Base-by-base conservation (phyloP, 2,329 filamentous ascomycete species). In the Beauveria asiatica region DNA sequence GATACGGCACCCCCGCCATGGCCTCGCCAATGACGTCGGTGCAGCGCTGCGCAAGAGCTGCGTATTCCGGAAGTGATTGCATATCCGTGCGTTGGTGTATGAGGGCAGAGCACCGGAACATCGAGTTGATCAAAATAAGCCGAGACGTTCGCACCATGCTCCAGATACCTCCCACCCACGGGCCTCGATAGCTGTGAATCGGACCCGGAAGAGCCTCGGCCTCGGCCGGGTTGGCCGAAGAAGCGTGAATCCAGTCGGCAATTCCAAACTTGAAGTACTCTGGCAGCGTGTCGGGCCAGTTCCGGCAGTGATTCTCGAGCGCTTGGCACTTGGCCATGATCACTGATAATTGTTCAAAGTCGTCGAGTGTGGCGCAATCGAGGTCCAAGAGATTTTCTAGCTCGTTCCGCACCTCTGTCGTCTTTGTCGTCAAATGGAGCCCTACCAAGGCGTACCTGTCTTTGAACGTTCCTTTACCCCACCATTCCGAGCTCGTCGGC, bases 371-470 rank as follows among this genome's bases (percentile, higher is more conserved):
- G 5, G 53, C 53, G 30, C 21, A 39, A 23, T 57, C 27, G 21
- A 57, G 53, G 44, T 57, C 44, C 53, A 57, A 11, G 5, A 57
- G 27, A 23, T n/a, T 48, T n/a, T 46, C 27, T 7, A 57, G 53
- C 21, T 57, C 23, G 2, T 57, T 33, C 23, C 53, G 27, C 11
- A 57, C 3, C 27, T 46, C 53, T 23, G 27, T 23, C 5, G 53
- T 27, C 25, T 39, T 23, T 21, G 44, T 48, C 19, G 42, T 30
- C 27, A 57, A 19, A 5, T 57, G 41, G 8, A 57, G 53, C 8
- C 53, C 41, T 23, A 46, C 30, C 42, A 57, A 33, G 42, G 53
- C 53, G 19, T 48, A 57, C 11, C n/a, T 57, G 53, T 57, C 53
- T 46, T 57, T 57, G 16, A 46, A 57, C 8, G 53, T 57, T 19